Evolutionary conservation across 192 early-diverging fungal genomes (phyloP).

Genomic region (Dissophora globulifera): DNA sequence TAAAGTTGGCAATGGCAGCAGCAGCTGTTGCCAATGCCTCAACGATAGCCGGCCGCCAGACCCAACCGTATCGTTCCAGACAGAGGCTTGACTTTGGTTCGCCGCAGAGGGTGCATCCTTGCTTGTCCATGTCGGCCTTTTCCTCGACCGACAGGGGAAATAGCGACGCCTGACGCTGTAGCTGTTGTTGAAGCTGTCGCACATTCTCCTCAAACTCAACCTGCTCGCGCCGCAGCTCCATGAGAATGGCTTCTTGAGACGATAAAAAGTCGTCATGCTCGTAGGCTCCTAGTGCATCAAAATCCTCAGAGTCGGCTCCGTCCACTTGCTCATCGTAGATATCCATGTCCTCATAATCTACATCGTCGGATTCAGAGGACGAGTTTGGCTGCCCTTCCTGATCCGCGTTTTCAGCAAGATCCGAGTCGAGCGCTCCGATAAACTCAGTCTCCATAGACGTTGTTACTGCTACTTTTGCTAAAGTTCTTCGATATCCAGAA

Average conservation of each 20-base stretch:
- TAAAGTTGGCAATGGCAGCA: conserved; percentile 31
- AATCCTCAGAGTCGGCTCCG: conserved; percentile 32
- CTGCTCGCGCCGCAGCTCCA: conserved; percentile 46
- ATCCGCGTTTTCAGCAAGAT: not conserved
- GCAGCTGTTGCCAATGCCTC: conserved; percentile 43
- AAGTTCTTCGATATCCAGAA: not conserved
- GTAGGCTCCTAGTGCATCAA: conserved; percentile 29
- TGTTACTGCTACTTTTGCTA: not conserved
- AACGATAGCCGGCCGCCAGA: conserved; percentile 26
- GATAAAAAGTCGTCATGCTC: conserved; percentile 42
- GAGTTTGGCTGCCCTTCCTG: not conserved
- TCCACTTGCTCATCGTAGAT: conserved; percentile 19
- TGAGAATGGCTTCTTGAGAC: conserved; percentile 41
- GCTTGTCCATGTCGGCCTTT: not conserved
- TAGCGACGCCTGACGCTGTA: conserved; percentile 33
- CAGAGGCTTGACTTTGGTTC: conserved; percentile 31
- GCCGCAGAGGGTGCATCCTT: conserved; percentile 6
- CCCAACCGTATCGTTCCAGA: conserved; percentile 24
- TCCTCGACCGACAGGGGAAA: conserved; percentile 15
- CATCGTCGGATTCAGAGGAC: conserved; percentile 29
- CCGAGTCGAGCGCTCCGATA: conserved; percentile 40
- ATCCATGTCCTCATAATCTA: conserved; percentile 22
- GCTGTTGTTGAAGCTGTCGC: conserved; percentile 36
- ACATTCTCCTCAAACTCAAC: conserved; percentile 53
- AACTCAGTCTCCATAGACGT: conserved; percentile 52